Evolutionary conservation across 2,329 filamentous ascomycete species (phyloP), one percentile per base, ranked within the genome.

Genomic region (Alternaria gaisen): DNA sequence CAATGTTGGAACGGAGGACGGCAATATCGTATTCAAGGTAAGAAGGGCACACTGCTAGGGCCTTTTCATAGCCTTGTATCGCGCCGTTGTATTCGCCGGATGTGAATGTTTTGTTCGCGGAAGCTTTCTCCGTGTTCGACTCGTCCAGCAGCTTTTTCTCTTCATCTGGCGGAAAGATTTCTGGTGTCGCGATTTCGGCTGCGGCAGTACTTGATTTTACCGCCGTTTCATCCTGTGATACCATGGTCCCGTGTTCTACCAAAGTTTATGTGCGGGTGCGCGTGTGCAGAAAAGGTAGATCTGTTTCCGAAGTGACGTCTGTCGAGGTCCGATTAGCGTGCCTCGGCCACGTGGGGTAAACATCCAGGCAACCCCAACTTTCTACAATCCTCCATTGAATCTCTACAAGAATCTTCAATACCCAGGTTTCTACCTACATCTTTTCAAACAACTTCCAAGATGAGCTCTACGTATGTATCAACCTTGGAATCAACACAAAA

Each of bases 21-120:
- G 94, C 93, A 64, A 94, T 84, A 69, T 97, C 93, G 80, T 92
- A 97, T 76, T 94, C 89, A 26, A 97, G 86, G 76, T 97, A 96
- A 66, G 88, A 89, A 2, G 94, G 94, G 72, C 92, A 94, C 8
- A 89, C 86, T 12, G 88, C 84, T 3, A 96, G 83, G 22, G 95
- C 94, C 67, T 90, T 87, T 72, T 93, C 90, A 80, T 98, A 98
- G 62, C 87, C 90, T 67, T 89, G 86, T 64, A 98, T 90, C 41
- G 94, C 94, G 64, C 90, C 88, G 57, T 90, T 86, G 79, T 91
- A 95, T 63, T 89, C 87, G 42, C 87, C 86, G 3, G 87, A 85
- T 1, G 85, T 83, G 80, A 97, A 98, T n/a, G 93, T 85, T 5
- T 85, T 79, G 75, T 97, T 98, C 14, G 93, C 94, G 57, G 88